Evolutionary conservation across 202 grass and related monocot species (phyloP).

Genomic region (Carex arenaria): DNA sequence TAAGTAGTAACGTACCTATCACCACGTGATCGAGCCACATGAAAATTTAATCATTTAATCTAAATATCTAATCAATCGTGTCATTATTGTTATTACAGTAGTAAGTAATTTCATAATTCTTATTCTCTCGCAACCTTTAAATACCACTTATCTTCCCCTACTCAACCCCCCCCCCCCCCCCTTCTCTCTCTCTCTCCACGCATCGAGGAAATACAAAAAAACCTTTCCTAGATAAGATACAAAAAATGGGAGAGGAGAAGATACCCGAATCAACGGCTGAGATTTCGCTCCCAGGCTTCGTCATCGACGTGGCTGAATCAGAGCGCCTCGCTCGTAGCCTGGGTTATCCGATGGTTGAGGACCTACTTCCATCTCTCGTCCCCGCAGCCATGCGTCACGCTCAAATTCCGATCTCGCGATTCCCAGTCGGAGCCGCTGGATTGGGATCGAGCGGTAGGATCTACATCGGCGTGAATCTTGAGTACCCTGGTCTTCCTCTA

Average conservation of each 20-base stretch:
- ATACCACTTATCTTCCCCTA: constrained; percentile 10
- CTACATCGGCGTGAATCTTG: constrained; percentile 89
- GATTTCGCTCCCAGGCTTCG: constrained; percentile 52
- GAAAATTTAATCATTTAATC: neutral
- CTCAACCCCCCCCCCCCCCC: neutral
- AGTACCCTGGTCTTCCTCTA: constrained; percentile 66
- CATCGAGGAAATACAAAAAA: constrained; percentile 37
- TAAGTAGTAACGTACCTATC: neutral
- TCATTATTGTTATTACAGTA: neutral
- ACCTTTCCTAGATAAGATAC: neutral
- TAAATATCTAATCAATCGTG: neutral
- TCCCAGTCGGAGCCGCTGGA: constrained; percentile 79
- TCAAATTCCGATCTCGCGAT: constrained; percentile 59
- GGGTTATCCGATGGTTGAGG: constrained; percentile 50
- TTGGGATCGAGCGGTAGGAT: constrained; percentile 74
- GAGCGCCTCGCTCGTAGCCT: constrained; percentile 40
- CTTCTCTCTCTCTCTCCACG: constrained; percentile 32
- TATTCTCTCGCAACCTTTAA: constrained; percentile 19
- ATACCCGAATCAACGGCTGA: constrained; percentile 22
- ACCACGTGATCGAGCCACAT: constrained; percentile 1
- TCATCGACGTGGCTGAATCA: constrained; percentile 66
- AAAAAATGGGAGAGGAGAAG: constrained; percentile 52
- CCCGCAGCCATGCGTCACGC: constrained; percentile 58
- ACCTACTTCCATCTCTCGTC: constrained; percentile 70
- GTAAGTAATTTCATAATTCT: neutral